Conservation (phyloP, 2,329 filamentous ascomycete genomes). For the Fusarium sp. region DNA sequence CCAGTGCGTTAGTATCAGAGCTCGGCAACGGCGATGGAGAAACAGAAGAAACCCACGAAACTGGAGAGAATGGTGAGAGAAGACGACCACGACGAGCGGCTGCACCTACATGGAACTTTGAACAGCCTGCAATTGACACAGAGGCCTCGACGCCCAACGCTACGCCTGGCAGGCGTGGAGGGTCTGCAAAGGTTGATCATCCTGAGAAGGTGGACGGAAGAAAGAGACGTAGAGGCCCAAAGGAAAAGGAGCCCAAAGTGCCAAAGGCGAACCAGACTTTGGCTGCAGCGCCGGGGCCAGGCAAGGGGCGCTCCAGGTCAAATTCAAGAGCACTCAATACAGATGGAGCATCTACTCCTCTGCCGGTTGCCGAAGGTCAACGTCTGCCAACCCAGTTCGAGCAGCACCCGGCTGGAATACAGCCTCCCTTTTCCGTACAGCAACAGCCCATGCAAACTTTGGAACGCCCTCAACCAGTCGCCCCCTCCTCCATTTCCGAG, state of each 20-base stretch:
- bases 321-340: slow-evolving; percentile 63
- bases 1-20: slow-evolving; percentile 75
- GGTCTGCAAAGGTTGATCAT: slow-evolving; percentile 57
- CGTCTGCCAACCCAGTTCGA: slow-evolving; percentile 61
- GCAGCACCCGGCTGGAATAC: slow-evolving; percentile 55
- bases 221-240: slow-evolving; percentile 54
- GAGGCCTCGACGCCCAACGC: slow-evolving; percentile 69
- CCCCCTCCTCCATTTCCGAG: slow-evolving; percentile 60
- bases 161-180: slow-evolving; percentile 68
- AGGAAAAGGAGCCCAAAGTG: slow-evolving; percentile 58
- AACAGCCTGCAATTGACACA: slow-evolving; percentile 69
- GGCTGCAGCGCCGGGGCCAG: slow-evolving; percentile 59
- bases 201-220: slow-evolving; percentile 61
- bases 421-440: slow-evolving; percentile 57
- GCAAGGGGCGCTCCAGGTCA: slow-evolving; percentile 66
- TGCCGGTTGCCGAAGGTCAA: slow-evolving; percentile 55
- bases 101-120: slow-evolving; percentile 78
- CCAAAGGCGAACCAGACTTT: slow-evolving; percentile 59
- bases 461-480: slow-evolving; percentile 54
- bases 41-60: slow-evolving; percentile 66
- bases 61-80: slow-evolving; percentile 70
- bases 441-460: slow-evolving; percentile 45
- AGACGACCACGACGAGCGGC: slow-evolving; percentile 72
- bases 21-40: slow-evolving; percentile 71
- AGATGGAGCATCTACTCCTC: slow-evolving; percentile 57